Base-by-base conservation (phyloP, 805 yeast species). In the Yarrowia bubula region DNA sequence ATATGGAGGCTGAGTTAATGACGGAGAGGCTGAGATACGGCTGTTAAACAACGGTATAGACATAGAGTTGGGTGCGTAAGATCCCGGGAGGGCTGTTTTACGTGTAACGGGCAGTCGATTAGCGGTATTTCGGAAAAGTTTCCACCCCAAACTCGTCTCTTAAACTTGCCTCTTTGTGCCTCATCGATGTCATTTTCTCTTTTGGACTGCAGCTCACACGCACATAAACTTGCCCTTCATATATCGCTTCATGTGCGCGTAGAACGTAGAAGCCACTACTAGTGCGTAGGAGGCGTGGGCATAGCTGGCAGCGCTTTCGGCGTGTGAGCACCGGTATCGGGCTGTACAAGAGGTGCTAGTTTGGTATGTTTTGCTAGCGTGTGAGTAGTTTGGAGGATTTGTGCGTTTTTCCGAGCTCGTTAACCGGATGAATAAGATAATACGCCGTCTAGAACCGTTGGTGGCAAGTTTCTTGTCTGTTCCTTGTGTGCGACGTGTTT, bases 221-320 rank as follows among this genome's bases (percentile, higher is more conserved):
- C 55, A 35, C 55, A 48, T 48, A 48, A 48, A 48, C 55, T 48
- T 48, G 41, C 55, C 55, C 55, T 48, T 48, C 41, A 48, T 35
- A 48, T 33, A 48, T 15, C 55, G 55, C 55, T 35, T 48, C 41
- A 48, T 35, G 55, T 35, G 55, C 41, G 55, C 55, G 55, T 48
- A 48, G 55, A 48, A 48, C 55, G 55, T 48, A 48, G 55, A 48
- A 48, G 55, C 55, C 55, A 41, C 55, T 18, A 35, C 15, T 17
- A 17, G 55, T 48, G 55, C 55, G 41, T 48, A 32, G 13, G 41
- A 48, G 55, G 55, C 41, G 55, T 48, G 14, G 41, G 5, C 31
- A 48, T 31, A 18, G 41, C 33, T 15, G 5, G 32, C 41, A 35
- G 32, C 55, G 55, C 18, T 48, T 3, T 35, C 55, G 55, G n/a